phyloP scores from a whole-genome alignment of 345 rosid genomes.

The Odontarrhena argentea region DNA sequence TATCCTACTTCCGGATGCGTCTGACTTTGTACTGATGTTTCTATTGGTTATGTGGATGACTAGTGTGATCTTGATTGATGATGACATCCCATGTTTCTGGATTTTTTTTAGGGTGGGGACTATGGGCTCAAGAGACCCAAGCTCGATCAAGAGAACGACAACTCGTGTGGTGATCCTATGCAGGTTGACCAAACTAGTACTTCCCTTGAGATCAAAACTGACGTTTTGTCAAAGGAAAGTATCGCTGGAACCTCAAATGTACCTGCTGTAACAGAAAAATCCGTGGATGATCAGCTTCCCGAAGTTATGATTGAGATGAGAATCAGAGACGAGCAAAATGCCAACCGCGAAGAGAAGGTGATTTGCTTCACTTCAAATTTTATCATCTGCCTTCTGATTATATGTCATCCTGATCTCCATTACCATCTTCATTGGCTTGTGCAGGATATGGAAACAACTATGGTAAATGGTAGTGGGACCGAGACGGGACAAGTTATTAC shows the following conservation, averaged over 20 bases:
- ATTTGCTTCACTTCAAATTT: slow-evolving; percentile 2
- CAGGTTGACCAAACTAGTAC: slow-evolving; percentile 52
- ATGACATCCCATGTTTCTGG: slow-evolving; percentile 5
- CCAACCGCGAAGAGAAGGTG: slow-evolving; percentile 63
- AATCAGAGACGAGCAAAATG: slow-evolving; percentile 58
- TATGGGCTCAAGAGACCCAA: slow-evolving; percentile 69
- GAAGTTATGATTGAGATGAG: slow-evolving; percentile 63
- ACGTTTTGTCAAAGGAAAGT: slow-evolving; percentile 55
- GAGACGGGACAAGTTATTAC: slow-evolving; percentile 87
- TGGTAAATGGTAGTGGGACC: slow-evolving; percentile 77
- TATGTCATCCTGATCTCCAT: not conserved
- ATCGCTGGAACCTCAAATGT: slow-evolving; percentile 58
- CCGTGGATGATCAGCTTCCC: slow-evolving; percentile 66
- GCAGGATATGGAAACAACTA: slow-evolving; percentile 66
- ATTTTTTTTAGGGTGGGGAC: slow-evolving; percentile 64
- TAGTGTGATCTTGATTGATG: slow-evolving; percentile 10
- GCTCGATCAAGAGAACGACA: slow-evolving; percentile 63
- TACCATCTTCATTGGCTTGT: slow-evolving; percentile 6
- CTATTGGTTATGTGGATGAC: not conserved
- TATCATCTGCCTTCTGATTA: slow-evolving; percentile 1
- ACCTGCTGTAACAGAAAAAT: slow-evolving; percentile 43
- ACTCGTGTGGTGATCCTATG: slow-evolving; percentile 41
- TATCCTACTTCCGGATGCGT: not conserved
- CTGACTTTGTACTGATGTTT: not conserved
- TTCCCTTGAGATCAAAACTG: slow-evolving; percentile 52